Evolutionary conservation across 352 stramenopile species (phyloP), one percentile per base, ranked within the genome.

Genomic region (Globisporangium apiculatum): DNA sequence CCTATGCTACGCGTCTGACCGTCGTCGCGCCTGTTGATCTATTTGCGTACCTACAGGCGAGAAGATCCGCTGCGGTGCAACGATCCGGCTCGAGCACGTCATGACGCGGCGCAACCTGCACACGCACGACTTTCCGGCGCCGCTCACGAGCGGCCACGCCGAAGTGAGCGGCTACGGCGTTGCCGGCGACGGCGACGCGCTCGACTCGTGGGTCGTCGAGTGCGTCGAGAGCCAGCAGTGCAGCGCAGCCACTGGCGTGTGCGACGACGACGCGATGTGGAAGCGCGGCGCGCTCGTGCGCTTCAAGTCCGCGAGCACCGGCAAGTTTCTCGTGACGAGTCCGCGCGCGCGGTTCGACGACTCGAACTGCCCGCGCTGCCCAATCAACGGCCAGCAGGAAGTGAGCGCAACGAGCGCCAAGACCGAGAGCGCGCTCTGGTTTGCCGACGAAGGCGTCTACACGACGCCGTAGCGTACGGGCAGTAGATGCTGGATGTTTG

Each of bases 371-470:
- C 82, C 82, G 15, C 73, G 68, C 35, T 94, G 84, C 57, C 84
- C 84, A 50, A 94, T 94, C 65, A 89, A 91, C 60, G 84, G 84
- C 17, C 84, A 94, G 66, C 84, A 94, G 62, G 79, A 94, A 69
- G 84, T 94, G 46, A 91, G 79, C 59, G 75, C 75, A 0, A 77
- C 58, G 40, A 60, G 69, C n/a, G 64, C 71, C 14, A 75, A 71
- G 52, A 61, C 66, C n/a, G 76, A 80, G 41, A 62, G 68, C 53
- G 81, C 79, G 52, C 60, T 90, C 35, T 94, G 84, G 84, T 91
- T 87, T 47, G 84, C 84, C 40, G 82, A 71, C 51, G 84, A 94
- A 55, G 84, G 84, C 46, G 89, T 94, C 55, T 94, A 94, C 76
- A 69, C 89, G 52, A 76, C 75, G 37, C 65, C 83, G 42, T 86